Evolutionary conservation across 176 grass and related monocot genomes (phyloP).

Genomic region (Microstegium vimineum): DNA sequence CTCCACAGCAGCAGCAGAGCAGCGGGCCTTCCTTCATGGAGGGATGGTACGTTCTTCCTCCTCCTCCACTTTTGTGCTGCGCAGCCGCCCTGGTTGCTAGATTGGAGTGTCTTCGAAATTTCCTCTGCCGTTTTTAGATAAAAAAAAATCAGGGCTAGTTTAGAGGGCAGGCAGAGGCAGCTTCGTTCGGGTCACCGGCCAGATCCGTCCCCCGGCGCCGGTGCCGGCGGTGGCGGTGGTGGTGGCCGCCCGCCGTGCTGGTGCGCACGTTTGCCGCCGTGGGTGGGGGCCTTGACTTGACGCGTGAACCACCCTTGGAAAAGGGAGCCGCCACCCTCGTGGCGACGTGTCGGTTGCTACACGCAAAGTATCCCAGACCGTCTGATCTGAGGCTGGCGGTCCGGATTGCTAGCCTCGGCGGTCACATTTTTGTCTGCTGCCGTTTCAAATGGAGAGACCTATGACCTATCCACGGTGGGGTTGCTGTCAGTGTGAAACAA

Average conservation of each 20-base stretch:
- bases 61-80: background rate
- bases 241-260: background rate
- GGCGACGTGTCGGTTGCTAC: conserved; percentile 24
- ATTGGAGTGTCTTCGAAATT: background rate
- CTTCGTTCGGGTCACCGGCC: background rate
- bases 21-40: conserved; percentile 67
- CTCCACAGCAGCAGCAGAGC: conserved; percentile 55
- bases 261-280: background rate
- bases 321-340: background rate
- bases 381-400: conserved; percentile 4
- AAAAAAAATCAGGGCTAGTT: background rate
- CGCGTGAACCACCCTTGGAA: conserved; percentile 23
- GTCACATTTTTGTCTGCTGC: background rate
- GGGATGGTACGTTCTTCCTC: conserved; percentile 40
- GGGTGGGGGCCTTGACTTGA: conserved; percentile 29
- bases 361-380: background rate
- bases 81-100: background rate
- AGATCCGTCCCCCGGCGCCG: conserved; percentile 20
- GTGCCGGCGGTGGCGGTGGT: background rate
- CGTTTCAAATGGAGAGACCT: background rate
- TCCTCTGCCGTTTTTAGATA: background rate
- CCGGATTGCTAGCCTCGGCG: background rate
- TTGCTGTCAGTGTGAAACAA: background rate
- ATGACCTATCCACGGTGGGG: background rate
- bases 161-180: background rate